Conservation (phyloP, 164 flowering plant species). For the Aristolochia contorta region DNA sequence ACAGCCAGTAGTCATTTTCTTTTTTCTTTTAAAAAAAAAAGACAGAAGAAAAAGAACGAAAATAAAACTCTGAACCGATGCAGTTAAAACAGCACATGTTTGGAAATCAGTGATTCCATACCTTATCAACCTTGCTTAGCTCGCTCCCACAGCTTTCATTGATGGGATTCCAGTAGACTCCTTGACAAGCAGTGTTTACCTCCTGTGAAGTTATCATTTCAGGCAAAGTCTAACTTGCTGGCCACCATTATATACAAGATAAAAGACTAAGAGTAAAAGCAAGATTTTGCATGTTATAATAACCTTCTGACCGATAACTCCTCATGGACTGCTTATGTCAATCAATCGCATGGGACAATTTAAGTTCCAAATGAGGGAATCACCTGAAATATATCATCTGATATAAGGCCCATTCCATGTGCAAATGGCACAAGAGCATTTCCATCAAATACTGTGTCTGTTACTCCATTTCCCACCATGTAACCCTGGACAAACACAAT, state of each 20-base stretch:
- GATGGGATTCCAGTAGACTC: conserved; percentile 41
- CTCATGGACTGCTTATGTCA: no score
- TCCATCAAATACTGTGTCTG: conserved; percentile 60
- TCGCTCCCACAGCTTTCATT: conserved; percentile 28
- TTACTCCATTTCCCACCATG: conserved; percentile 80
- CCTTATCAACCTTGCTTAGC: conserved; percentile 50
- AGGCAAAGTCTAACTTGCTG: no score
- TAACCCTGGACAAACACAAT: conserved; percentile 46
- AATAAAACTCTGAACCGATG: not conserved
- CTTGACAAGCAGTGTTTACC: conserved; percentile 39
- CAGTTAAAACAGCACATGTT: not conserved
- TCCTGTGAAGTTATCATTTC: conserved; percentile 22
- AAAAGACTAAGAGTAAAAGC: no score
- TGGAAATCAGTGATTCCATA: conserved; percentile 5
- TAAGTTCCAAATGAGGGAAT: conserved; percentile 6
- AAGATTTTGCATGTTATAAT: no score
- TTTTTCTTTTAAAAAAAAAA: no score
- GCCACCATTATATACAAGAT: no score
- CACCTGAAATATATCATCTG: conserved; percentile 63
- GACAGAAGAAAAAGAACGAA: not conserved
- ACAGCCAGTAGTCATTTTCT: no score
- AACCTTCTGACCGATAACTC: no score
- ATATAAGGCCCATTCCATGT: conserved; percentile 91
- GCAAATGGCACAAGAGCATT: conserved; percentile 88
- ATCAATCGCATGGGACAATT: no score